Conservation (phyloP, 495 filamentous ascomycete genomes). For the Trichoderma parareesei region DNA sequence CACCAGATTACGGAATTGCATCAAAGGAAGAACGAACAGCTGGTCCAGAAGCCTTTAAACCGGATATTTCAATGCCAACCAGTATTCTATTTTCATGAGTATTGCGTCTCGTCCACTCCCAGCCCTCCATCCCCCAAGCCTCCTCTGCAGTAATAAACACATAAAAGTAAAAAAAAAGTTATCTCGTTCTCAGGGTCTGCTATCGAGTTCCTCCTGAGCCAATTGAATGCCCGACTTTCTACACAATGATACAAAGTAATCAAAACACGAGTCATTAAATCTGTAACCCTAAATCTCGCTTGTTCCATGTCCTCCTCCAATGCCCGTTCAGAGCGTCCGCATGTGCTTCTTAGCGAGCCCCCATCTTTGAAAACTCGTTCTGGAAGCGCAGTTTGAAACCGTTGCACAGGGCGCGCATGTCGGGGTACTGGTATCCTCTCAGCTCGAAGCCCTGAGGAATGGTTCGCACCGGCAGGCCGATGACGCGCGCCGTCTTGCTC, state of each 20-base stretch:
- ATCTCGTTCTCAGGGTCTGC: neutral
- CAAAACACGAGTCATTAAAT: conserved; percentile 8
- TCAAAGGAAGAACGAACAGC: too few relatives aligned
- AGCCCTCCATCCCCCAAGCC: neutral
- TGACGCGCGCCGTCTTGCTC: conserved; percentile 58
- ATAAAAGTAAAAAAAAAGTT: neutral
- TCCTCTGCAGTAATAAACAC: neutral
- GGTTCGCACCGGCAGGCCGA: conserved; percentile 82
- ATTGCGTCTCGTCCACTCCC: neutral
- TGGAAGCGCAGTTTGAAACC: conserved; percentile 53
- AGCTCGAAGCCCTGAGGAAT: conserved; percentile 83
- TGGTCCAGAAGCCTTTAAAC: neutral
- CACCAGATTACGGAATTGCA: too few relatives aligned
- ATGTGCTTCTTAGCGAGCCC: conserved; percentile 13
- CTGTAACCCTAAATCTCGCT: conserved; percentile 1
- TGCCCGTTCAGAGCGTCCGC: neutral
- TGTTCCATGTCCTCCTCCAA: neutral
- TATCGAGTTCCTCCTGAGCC: conserved; percentile 1
- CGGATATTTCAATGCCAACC: too few relatives aligned
- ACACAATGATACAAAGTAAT: conserved; percentile 3
- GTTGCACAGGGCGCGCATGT: conserved; percentile 91
- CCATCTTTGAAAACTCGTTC: conserved; percentile 37
- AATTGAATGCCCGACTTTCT: conserved; percentile 7
- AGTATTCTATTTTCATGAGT: neutral
- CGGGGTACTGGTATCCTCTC: conserved; percentile 76